Evolutionary conservation across 176 grass and related monocot genomes (phyloP), one percentile per base, ranked within the genome.

Genomic region (Eleusine indica): DNA sequence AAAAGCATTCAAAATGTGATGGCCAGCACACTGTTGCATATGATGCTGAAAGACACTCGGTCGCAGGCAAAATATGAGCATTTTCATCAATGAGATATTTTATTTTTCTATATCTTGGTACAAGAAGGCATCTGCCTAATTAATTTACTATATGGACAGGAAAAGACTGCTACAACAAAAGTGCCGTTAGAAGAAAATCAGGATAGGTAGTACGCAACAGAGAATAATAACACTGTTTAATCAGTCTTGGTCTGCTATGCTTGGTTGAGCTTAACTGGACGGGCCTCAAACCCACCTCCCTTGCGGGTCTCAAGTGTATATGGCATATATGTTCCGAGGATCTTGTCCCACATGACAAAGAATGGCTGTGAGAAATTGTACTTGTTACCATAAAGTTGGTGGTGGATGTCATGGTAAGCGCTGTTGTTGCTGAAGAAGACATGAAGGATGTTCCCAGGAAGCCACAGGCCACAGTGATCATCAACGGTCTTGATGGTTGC

Each of bases 291-390:
- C n/a, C 91, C 91, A 1, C 91, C 85, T 79, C 78, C 91, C 85
- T 90, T 93, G 82, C 91, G 88, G 17, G 77, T 87, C 78, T 90
- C 84, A 38, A 93, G 72, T 41, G 87, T 79, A 73, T 87, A 93
- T 17, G 91, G 85, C 91, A 93, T 93, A 73, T 90, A 82, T 62
- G 91, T 93, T 80, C 91, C 91, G 0, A 90, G 87, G 77, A 93
- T 93, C 78, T 85, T 93, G 82, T 93, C 91, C 91, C 91, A 93
- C 58, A 82, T 85, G 69, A 93, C 91, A 3, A 93, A 93, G 77
- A 93, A 93, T 8, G 91, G 91, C 62, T 93, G 91, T 0, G 91
- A 93, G 82, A 93, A 93, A 68, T 93, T 93, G 81, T 93, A 90
- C 66, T 93, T 93, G 81, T 82, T 93, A 11, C 91, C 91, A 8